Percentiles rank a stretch among this genome's conserved stretches.
Evolutionary conservation across 345 rosid species (phyloP).

Genomic region (Punica granatum): DNA sequence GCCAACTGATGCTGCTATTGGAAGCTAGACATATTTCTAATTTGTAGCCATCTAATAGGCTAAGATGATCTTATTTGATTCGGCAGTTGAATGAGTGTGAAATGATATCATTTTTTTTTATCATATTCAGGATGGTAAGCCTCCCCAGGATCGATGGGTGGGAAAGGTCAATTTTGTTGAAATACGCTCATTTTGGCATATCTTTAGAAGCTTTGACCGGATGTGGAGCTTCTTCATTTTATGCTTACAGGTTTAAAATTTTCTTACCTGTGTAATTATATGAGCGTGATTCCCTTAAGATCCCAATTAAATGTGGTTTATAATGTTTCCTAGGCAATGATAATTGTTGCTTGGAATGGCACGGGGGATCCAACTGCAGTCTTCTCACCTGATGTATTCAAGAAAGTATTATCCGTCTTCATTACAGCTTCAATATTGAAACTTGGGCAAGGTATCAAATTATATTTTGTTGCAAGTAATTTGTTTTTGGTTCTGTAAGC

Average conservation of each 20-base stretch:
- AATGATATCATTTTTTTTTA: neutral
- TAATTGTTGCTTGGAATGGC: slow-evolving; percentile 92
- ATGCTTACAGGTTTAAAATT: slow-evolving; percentile 61
- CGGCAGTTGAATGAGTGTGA: neutral
- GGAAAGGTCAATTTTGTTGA: slow-evolving; percentile 98
- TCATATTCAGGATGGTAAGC: slow-evolving; percentile 58
- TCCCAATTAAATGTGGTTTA: slow-evolving; percentile 16
- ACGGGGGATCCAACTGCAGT: slow-evolving; percentile 45
- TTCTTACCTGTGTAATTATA: neutral
- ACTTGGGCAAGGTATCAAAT: slow-evolving; percentile 82
- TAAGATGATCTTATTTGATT: neutral
- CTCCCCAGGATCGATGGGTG: slow-evolving; percentile 66
- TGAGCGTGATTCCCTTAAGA: neutral
- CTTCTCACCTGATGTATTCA: slow-evolving; percentile 53
- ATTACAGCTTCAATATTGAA: slow-evolving; percentile 95
- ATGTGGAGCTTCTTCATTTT: slow-evolving; percentile 98
- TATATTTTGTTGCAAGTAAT: neutral
- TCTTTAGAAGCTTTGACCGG: slow-evolving; percentile 97
- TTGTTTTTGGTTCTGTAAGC: neutral
- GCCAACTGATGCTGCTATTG: neutral
- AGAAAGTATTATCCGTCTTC: slow-evolving; percentile 82
- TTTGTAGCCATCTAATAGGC: neutral
- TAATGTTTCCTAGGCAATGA: slow-evolving; percentile 60
- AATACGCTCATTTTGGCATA: slow-evolving; percentile 95
- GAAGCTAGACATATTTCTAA: neutral